Conservation (phyloP, 768 basidiomycete species). For the Suillus sp. region DNA sequence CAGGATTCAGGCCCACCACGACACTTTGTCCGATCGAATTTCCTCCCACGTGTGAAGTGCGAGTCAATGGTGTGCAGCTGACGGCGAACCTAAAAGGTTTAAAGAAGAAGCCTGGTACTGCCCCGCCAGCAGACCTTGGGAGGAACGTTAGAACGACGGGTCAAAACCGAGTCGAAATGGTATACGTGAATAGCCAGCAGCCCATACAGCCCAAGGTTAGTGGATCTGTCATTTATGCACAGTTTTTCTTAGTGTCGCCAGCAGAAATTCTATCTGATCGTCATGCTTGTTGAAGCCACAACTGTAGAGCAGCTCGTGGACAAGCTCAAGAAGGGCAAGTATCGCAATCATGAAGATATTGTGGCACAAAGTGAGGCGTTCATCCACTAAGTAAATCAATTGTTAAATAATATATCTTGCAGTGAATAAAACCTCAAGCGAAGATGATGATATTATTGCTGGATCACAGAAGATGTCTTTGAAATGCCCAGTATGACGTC, state of each 20-base stretch:
- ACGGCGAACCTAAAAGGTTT: conserved; percentile 83
- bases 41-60: conserved; percentile 88
- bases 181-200: conserved; percentile 88
- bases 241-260: conserved; percentile 9
- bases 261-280: conserved; percentile 85
- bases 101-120: conserved; percentile 94
- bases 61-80: conserved; percentile 72
- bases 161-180: conserved; percentile 78
- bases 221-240: background rate
- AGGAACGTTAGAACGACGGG: conserved; percentile 41
- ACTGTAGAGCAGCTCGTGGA: conserved; percentile 70
- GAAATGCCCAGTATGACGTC: conserved; percentile 81
- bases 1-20: conserved; percentile 52
- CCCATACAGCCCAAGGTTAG: conserved; percentile 72
- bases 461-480: conserved; percentile 89
- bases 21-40: conserved; percentile 83
- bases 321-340: conserved; percentile 67
- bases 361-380: conserved; percentile 61
- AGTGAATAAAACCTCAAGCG: conserved; percentile 62
- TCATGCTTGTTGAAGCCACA: conserved; percentile 82
- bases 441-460: conserved; percentile 91
- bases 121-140: conserved; percentile 80
- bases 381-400: background rate
- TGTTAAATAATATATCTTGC: conserved; percentile 9
- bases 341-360: conserved; percentile 62